Evolutionary conservation across 2,329 filamentous ascomycete genomes (phyloP).

Genomic region (Cytospora piceicola): DNA sequence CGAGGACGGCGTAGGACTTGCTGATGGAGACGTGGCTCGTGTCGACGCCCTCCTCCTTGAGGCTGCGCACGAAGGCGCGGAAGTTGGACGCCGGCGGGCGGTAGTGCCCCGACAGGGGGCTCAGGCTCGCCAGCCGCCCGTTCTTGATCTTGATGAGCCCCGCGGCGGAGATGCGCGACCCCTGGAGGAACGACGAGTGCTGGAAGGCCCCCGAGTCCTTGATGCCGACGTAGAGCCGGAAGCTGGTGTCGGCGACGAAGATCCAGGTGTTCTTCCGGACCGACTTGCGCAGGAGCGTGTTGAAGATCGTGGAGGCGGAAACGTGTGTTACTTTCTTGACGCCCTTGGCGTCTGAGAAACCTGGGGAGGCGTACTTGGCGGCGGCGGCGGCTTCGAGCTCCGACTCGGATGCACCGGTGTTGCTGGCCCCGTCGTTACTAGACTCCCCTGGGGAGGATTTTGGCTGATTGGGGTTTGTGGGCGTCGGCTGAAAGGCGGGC

Average conservation of each 20-base stretch:
- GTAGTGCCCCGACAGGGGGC: conserved; percentile 79
- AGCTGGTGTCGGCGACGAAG: conserved; percentile 85
- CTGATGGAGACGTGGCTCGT: conserved; percentile 79
- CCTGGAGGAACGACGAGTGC: conserved; percentile 87
- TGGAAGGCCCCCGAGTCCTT: conserved; percentile 89
- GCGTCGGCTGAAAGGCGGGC: conserved; percentile 53
- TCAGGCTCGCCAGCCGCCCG: conserved; percentile 74
- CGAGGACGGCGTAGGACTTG: conserved; percentile 78
- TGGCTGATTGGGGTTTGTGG: conserved; percentile 38
- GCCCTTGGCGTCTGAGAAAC: conserved; percentile 64
- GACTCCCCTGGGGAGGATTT: conserved; percentile 33
- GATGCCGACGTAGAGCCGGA: conserved; percentile 86
- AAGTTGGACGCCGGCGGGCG: conserved; percentile 83
- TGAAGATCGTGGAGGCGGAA: conserved; percentile 72
- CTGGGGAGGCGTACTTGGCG: conserved; percentile 67
- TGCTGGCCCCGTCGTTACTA: conserved; percentile 35
- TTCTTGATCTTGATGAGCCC: conserved; percentile 85
- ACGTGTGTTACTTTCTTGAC: conserved; percentile 65
- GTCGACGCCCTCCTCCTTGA: conserved; percentile 76
- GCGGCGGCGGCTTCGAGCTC: conserved; percentile 63
- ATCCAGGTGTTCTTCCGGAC: conserved; percentile 92
- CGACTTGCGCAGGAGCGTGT: conserved; percentile 76
- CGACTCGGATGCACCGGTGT: conserved; percentile 40
- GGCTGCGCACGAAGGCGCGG: conserved; percentile 73
- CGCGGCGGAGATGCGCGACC: conserved; percentile 78